These are phyloP conservation scores for Backusella macrospora DNA, from an alignment of 192 early-diverging fungal genomes.

Conservation along the genomic window DNA sequence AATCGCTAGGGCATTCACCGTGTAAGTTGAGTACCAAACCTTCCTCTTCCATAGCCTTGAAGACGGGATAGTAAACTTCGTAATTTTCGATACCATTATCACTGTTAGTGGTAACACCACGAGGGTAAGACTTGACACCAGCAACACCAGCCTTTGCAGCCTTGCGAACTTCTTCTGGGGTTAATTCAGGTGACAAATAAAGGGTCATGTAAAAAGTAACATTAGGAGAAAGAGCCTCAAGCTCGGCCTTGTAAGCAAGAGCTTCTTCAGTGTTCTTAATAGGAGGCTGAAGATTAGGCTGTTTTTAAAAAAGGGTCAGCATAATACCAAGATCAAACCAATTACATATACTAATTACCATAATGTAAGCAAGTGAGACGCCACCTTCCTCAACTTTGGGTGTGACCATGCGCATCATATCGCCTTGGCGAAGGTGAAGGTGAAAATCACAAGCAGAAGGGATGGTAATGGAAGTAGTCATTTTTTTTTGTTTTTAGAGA, in stretches of 20 bases:
- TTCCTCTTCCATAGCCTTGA: conserved; percentile 92
- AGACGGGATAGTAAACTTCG: conserved; percentile 89
- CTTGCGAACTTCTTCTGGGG: conserved; percentile 85
- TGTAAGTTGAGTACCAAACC: conserved; percentile 96
- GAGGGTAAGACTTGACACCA: conserved; percentile 93
- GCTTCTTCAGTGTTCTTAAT: conserved; percentile 88
- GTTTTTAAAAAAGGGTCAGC: conserved; percentile 10
- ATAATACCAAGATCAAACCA: neutral
- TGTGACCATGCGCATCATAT: conserved; percentile 89
- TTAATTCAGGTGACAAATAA: conserved; percentile 86
- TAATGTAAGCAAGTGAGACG: conserved; percentile 85
- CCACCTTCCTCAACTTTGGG: conserved; percentile 80
- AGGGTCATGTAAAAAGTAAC: conserved; percentile 94
- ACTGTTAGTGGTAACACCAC: conserved; percentile 97
- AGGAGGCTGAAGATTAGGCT: conserved; percentile 95
- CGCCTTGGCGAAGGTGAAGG: conserved; percentile 90
- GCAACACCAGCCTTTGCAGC: conserved; percentile 81
- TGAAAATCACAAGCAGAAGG: conserved; percentile 91
- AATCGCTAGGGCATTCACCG: conserved; percentile 90
- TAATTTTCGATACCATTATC: conserved; percentile 93
- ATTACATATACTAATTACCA: conserved; percentile 59
- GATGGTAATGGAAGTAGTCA: conserved; percentile 52
- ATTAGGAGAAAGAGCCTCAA: conserved; percentile 80
- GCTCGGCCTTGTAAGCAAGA: conserved; percentile 77
- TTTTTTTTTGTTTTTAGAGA: conserved; percentile 8